These are phyloP conservation scores for Polygonum aviculare DNA, from an alignment of 148 eudicot species.

Conservation along the genomic window DNA sequence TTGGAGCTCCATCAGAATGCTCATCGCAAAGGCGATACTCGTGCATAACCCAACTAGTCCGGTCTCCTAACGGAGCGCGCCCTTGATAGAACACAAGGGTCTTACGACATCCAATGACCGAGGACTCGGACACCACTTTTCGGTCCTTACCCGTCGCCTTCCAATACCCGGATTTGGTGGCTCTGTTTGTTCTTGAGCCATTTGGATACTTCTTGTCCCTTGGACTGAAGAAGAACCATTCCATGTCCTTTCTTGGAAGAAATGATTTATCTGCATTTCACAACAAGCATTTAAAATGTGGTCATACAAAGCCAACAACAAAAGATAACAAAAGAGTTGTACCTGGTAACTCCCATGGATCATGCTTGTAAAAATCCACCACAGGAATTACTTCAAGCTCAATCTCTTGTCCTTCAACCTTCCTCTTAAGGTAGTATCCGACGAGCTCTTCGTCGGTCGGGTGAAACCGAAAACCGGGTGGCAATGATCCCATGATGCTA, in stretches of 20 bases:
- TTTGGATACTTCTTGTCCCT: constrained; percentile 79
- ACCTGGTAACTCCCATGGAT: constrained; percentile 97
- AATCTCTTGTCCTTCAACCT: constrained; percentile 52
- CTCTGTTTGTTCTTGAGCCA: constrained; percentile 82
- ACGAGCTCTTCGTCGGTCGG: constrained; percentile 76
- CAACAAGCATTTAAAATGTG: constrained; percentile 5
- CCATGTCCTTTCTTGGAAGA: constrained; percentile 76
- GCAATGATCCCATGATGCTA: constrained; percentile 58
- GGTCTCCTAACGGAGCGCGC: constrained; percentile 78
- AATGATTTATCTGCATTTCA: constrained; percentile 67
- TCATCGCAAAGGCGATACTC: constrained; percentile 80
- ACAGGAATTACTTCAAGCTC: constrained; percentile 82
- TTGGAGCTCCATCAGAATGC: constrained; percentile 33
- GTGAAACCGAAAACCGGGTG: constrained; percentile 85
- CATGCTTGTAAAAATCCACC: constrained; percentile 65
- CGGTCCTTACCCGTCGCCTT: constrained; percentile 93
- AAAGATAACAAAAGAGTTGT: not conserved
- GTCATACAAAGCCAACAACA: constrained; percentile 5
- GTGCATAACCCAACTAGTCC: constrained; percentile 90
- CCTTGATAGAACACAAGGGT: constrained; percentile 85
- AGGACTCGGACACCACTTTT: constrained; percentile 53
- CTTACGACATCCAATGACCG: constrained; percentile 57
- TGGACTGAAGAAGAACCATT: constrained; percentile 90
- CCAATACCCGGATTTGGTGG: constrained; percentile 88
- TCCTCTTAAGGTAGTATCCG: constrained; percentile 67